These are phyloP conservation scores for Kluyveromyces aestuarii DNA, from an alignment of 805 yeast species.

Conservation along the genomic window DNA sequence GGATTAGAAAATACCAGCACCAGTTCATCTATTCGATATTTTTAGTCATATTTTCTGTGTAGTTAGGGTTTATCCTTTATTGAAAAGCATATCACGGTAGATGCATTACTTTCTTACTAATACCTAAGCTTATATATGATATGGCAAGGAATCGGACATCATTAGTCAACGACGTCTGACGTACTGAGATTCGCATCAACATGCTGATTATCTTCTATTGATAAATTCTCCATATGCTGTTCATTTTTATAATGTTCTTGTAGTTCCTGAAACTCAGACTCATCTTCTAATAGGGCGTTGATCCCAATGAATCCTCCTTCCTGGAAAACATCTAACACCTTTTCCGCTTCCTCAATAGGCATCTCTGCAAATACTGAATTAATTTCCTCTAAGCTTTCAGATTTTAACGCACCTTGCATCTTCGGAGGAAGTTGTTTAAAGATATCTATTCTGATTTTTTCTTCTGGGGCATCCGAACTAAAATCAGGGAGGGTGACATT, in stretches of 20 bases:
- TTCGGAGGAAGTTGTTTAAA: conserved; percentile 49
- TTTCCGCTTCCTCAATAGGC: conserved; percentile 73
- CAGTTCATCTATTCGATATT: too few species aligned
- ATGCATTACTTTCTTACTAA: too few species aligned
- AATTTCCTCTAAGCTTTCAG: conserved; percentile 65
- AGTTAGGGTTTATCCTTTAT: neutral
- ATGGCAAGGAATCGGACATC: neutral
- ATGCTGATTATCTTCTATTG: conserved; percentile 10
- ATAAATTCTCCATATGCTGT: conserved; percentile 11
- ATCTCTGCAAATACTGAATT: conserved; percentile 72
- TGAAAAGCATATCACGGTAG: neutral
- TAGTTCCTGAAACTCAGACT: conserved; percentile 53
- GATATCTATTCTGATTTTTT: conserved; percentile 36
- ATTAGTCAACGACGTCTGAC: conserved; percentile 34
- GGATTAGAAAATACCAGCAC: too few species aligned
- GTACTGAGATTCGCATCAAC: conserved; percentile 16
- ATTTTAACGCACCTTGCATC: conserved; percentile 69
- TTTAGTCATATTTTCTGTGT: too few species aligned
- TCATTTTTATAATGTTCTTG: conserved; percentile 35
- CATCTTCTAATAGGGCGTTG: conserved; percentile 66
- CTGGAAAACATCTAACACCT: conserved; percentile 61
- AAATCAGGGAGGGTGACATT: conserved; percentile 60
- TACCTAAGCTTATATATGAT: neutral
- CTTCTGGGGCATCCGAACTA: conserved; percentile 38
- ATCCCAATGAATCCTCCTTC: conserved; percentile 79